phyloP scores from a whole-genome alignment of 495 filamentous ascomycete genomes.

The Podospora anserina region DNA sequence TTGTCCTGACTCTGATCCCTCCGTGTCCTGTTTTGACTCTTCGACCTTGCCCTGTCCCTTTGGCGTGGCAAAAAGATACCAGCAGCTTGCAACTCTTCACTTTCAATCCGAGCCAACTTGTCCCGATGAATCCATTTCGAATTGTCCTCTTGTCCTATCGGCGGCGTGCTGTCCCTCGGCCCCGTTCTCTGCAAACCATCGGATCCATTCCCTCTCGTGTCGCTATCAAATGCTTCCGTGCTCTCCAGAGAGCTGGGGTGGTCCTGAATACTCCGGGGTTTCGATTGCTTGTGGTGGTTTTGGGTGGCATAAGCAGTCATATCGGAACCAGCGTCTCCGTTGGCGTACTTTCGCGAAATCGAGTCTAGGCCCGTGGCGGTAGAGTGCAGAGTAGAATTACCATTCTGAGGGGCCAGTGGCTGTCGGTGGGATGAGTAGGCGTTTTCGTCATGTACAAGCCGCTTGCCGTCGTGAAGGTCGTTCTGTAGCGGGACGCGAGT shows the following conservation, averaged over 20 bases:
- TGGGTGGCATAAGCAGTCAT: slow-evolving; percentile 24
- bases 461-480: slow-evolving; percentile 21
- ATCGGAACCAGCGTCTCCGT: slow-evolving; percentile 19
- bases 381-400: slow-evolving; percentile 25
- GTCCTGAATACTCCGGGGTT: slow-evolving; percentile 50
- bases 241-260: slow-evolving; percentile 56
- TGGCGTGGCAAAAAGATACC: slow-evolving; percentile 68
- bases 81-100: slow-evolving; percentile 82
- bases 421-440: slow-evolving; percentile 17
- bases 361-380: slow-evolving; percentile 17
- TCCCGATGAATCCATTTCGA: slow-evolving; percentile 95
- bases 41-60: slow-evolving; percentile 39
- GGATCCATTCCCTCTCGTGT: slow-evolving; percentile 20
- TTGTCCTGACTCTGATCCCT: slow-evolving; percentile 34
- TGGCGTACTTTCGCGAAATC: slow-evolving; percentile 17
- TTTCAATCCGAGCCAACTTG: slow-evolving; percentile 92
- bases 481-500: slow-evolving; percentile 18
- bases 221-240: slow-evolving; percentile 50
- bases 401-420: slow-evolving; percentile 34
- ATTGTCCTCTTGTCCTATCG: slow-evolving; percentile 47
- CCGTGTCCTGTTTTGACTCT: slow-evolving; percentile 55
- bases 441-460: slow-evolving; percentile 20
- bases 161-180: slow-evolving; percentile 11
- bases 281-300: slow-evolving; percentile 33
- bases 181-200: slow-evolving; percentile 20